Conservation (phyloP, 495 filamentous ascomycete species). For the Penicillium robsamsonii region DNA sequence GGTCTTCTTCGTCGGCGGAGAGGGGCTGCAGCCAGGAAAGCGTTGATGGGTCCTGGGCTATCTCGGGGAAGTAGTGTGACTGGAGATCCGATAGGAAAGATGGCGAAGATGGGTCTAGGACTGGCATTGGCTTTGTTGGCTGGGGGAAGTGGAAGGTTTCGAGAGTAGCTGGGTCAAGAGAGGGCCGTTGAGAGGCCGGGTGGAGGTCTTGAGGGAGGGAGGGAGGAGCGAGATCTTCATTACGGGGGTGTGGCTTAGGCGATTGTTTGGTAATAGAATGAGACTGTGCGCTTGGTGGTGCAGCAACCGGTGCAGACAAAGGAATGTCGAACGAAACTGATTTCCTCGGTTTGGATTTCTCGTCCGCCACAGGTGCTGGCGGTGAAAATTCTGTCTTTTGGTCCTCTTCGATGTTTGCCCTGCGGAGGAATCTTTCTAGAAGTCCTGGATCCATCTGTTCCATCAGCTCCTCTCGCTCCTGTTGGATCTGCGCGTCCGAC, state of each 20-base stretch:
- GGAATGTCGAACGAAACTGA: conserved; percentile 36
- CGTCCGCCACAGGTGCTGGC: not conserved
- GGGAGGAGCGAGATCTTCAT: conserved; percentile 39
- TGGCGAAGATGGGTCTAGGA: conserved; percentile 77
- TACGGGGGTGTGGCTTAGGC: conserved; percentile 13
- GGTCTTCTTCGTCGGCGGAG: conserved; percentile 56
- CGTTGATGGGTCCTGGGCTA: conserved; percentile 77
- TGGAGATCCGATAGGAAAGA: conserved; percentile 83
- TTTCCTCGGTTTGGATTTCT: conserved; percentile 22
- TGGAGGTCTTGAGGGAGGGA: conserved; percentile 39
- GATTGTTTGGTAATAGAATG: conserved; percentile 4
- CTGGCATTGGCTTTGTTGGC: conserved; percentile 46
- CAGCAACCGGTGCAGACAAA: not conserved
- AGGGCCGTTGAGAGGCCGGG: conserved; percentile 41
- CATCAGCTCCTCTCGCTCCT: conserved; percentile 73
- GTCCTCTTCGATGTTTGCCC: conserved; percentile 74
- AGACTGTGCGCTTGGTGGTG: conserved; percentile 2
- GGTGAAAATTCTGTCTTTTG: conserved; percentile 2
- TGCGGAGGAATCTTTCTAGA: conserved; percentile 71
- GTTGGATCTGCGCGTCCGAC: conserved; percentile 76
- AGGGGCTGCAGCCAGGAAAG: conserved; percentile 86
- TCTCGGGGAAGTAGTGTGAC: conserved; percentile 85
- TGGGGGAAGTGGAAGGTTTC: conserved; percentile 52
- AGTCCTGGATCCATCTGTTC: conserved; percentile 64
- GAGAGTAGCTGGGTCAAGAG: conserved; percentile 56